Conservation (phyloP, 2,329 filamentous ascomycete genomes). For the Cryphonectria radicalis region DNA sequence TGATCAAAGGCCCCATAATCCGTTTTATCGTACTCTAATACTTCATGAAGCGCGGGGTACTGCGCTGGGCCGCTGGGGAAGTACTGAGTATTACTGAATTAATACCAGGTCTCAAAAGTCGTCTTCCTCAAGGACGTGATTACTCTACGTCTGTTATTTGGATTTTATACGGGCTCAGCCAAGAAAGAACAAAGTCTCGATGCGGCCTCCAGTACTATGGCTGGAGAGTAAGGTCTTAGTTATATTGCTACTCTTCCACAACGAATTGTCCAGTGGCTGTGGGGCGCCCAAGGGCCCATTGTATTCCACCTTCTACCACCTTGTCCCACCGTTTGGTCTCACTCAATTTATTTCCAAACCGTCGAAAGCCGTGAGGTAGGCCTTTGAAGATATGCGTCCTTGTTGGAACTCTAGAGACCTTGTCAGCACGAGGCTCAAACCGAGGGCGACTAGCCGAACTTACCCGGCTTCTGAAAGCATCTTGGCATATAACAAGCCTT, state of each 20-base stretch:
- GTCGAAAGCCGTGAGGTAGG: constrained; percentile 55
- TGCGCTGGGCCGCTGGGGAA: too few species aligned
- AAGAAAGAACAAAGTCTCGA: background rate
- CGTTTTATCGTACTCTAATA: too few species aligned
- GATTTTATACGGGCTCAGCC: background rate
- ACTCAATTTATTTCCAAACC: constrained; percentile 45
- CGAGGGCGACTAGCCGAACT: constrained; percentile 24
- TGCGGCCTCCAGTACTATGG: too few species aligned
- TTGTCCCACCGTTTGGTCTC: constrained; percentile 47
- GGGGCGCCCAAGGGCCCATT: constrained; percentile 41
- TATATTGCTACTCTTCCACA: background rate
- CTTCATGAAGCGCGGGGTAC: too few species aligned
- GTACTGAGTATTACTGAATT: too few species aligned
- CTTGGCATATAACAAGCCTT: constrained; percentile 51
- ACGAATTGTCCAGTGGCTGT: background rate
- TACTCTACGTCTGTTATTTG: too few species aligned
- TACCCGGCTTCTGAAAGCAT: constrained; percentile 49
- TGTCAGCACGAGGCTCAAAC: background rate
- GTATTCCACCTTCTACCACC: constrained; percentile 48
- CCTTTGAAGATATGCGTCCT: constrained; percentile 54
- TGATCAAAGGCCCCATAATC: too few species aligned
- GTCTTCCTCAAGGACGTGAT: too few species aligned
- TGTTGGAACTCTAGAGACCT: constrained; percentile 48
- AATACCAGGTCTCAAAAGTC: too few species aligned
- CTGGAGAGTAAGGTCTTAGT: too few species aligned